Evolutionary conservation across 352 stramenopile genomes (phyloP).

Genomic region (Phytophthora citrophthora): DNA sequence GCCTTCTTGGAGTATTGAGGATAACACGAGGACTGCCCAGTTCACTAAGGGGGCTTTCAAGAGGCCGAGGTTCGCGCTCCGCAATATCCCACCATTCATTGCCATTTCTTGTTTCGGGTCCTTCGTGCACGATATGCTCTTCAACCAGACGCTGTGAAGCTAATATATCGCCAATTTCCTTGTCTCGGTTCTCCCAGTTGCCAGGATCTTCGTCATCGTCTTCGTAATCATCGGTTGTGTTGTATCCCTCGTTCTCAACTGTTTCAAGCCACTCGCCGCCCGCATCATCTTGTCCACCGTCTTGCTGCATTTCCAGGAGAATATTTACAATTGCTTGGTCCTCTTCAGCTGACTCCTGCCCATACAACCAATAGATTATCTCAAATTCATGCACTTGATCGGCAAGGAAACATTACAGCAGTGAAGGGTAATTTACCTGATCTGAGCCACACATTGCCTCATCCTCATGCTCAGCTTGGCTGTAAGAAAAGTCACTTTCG

Average conservation of each 20-base stretch:
- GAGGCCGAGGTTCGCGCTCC: slow-evolving; percentile 31
- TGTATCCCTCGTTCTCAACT: slow-evolving; percentile 25
- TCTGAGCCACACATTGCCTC: slow-evolving; percentile 8
- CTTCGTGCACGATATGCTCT: slow-evolving; percentile 10
- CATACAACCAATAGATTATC: not conserved
- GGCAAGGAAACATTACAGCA: not conserved
- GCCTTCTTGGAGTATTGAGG: slow-evolving; percentile 16
- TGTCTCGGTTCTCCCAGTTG: slow-evolving; percentile 28
- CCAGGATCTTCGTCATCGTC: slow-evolving; percentile 28
- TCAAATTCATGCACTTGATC: not conserved
- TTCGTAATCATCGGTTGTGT: slow-evolving; percentile 23
- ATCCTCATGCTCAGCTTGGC: slow-evolving; percentile 37
- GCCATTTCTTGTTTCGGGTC: slow-evolving; percentile 9
- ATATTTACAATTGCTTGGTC: slow-evolving; percentile 60
- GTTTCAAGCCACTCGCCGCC: slow-evolving; percentile 24
- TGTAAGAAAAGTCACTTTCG: slow-evolving; percentile 61
- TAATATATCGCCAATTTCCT: slow-evolving; percentile 77
- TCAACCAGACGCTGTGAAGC: slow-evolving; percentile 56
- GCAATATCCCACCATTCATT: slow-evolving; percentile 66
- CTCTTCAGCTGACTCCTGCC: slow-evolving; percentile 36
- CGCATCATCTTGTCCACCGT: slow-evolving; percentile 9
- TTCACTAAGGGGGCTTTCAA: slow-evolving; percentile 49
- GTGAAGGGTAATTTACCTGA: slow-evolving; percentile 11
- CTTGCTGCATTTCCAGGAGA: slow-evolving; percentile 55
- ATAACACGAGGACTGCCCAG: slow-evolving; percentile 56